Evolutionary conservation across 2,329 filamentous ascomycete genomes (phyloP).

Genomic region (Neopestalotiopsis sp.): DNA sequence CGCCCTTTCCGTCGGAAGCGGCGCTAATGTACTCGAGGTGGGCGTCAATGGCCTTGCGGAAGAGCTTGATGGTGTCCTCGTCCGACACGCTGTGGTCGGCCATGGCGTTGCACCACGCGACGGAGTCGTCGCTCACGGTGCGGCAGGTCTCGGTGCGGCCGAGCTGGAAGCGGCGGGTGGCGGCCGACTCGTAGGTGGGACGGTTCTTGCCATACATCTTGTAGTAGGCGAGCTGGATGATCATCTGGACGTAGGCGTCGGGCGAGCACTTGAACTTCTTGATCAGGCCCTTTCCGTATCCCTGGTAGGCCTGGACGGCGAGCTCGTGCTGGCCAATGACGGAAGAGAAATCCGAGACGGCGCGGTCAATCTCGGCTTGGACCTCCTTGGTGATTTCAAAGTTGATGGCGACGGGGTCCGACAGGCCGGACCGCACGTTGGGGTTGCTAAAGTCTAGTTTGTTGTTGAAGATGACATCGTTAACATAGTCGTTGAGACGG

Average conservation of each 20-base stretch:
- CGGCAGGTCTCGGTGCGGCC: constrained; percentile 97
- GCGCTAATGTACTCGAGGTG: constrained; percentile 92
- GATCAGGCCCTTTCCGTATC: constrained; percentile 96
- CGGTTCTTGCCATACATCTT: constrained; percentile 99
- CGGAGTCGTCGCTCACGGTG: constrained; percentile 86
- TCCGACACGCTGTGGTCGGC: constrained; percentile 68
- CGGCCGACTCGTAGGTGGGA: constrained; percentile 95
- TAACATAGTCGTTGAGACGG: constrained; percentile 93
- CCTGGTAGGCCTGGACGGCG: constrained; percentile 92
- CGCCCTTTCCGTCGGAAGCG: constrained; percentile 89
- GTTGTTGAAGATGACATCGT: constrained; percentile 90
- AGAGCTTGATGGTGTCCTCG: constrained; percentile 71
- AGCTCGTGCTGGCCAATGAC: constrained; percentile 90
- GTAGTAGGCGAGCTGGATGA: constrained; percentile 97
- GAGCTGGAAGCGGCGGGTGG: constrained; percentile 92
- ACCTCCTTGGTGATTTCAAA: constrained; percentile 81
- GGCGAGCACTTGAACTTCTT: constrained; percentile 99
- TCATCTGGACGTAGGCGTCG: constrained; percentile 97
- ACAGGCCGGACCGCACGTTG: constrained; percentile 77
- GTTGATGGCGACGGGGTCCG: constrained; percentile 77
- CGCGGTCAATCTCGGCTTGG: constrained; percentile 77
- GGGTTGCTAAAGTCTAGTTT: constrained; percentile 89
- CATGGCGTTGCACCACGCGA: constrained; percentile 90
- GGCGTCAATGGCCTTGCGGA: constrained; percentile 79
- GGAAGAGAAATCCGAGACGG: constrained; percentile 76